Conservation (phyloP, 2,329 filamentous ascomycete species). For the Colletotrichum tanaceti region DNA sequence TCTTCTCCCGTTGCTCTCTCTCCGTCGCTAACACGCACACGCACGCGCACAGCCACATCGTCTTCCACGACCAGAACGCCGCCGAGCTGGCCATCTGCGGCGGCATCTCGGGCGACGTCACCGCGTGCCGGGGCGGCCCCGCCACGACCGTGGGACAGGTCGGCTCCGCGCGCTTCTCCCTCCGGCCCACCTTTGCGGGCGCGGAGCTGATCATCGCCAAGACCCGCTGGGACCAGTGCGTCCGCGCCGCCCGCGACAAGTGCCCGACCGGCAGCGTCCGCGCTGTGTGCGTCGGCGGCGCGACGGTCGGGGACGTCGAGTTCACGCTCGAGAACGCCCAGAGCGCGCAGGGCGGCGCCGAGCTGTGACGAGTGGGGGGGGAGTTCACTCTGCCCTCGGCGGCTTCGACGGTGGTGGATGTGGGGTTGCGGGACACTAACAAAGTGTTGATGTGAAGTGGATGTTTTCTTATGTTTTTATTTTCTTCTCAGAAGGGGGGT, state of each 20-base stretch:
- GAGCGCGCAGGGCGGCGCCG: background rate
- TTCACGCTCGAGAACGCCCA: conserved; percentile 47
- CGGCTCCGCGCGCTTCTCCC: conserved; percentile 61
- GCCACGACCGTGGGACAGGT: conserved; percentile 57
- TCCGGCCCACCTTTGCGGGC: conserved; percentile 55
- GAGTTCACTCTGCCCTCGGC: too few species aligned
- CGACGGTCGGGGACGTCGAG: conserved; percentile 57
- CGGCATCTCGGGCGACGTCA: conserved; percentile 60
- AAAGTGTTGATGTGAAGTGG: too few species aligned
- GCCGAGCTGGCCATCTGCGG: conserved; percentile 63
- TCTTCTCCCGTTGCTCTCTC: too few species aligned
- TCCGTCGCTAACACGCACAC: conserved; percentile 24
- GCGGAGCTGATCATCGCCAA: conserved; percentile 65
- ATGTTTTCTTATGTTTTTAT: conserved; percentile 1
- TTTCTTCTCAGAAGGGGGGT: conserved; percentile 5
- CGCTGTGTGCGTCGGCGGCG: conserved; percentile 61
- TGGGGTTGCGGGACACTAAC: conserved; percentile 16
- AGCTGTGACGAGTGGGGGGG: conserved; percentile 19
- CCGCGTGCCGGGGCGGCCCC: conserved; percentile 59
- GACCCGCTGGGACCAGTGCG: conserved; percentile 64
- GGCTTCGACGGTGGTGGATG: conserved; percentile 12
- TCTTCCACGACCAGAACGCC: conserved; percentile 62
- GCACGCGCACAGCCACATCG: conserved; percentile 50
- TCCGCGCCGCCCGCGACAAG: conserved; percentile 62
- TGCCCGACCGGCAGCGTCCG: conserved; percentile 63